Percentiles rank a stretch among this genome's conserved stretches.
phyloP scores from a whole-genome alignment of 495 filamentous ascomycete genomes.

The Aspergillus asperescens region DNA sequence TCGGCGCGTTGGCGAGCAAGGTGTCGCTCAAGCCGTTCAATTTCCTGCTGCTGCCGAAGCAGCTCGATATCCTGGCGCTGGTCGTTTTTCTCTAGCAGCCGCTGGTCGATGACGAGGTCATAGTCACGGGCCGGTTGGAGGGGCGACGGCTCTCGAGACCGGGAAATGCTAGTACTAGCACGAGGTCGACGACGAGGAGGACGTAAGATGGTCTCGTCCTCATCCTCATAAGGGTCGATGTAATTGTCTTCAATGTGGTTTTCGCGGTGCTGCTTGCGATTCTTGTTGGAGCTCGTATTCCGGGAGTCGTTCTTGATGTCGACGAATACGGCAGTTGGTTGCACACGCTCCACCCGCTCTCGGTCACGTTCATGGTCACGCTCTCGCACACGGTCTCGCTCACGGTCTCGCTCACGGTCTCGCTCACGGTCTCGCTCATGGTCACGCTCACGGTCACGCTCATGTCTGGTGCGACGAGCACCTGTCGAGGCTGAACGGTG shows the following conservation, averaged over 20 bases:
- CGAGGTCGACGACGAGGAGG: constrained; percentile 19
- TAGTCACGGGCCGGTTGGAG: constrained; percentile 26
- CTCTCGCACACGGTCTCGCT: not conserved
- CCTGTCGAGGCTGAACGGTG: constrained; percentile 42
- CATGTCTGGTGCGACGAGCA: constrained; percentile 23
- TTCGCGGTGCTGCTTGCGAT: constrained; percentile 15
- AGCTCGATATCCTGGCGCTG: constrained; percentile 39
- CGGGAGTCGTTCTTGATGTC: constrained; percentile 31
- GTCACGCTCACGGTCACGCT: not conserved
- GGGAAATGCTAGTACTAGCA: constrained; percentile 16
- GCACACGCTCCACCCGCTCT: constrained; percentile 1
- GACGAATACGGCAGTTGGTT: constrained; percentile 25
- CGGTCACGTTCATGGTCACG: constrained; percentile 7
- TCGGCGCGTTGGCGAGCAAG: constrained; percentile 27
- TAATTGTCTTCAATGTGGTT: constrained; percentile 12
- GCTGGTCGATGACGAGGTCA: constrained; percentile 36
- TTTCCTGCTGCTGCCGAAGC: constrained; percentile 39
- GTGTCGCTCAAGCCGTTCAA: constrained; percentile 42
- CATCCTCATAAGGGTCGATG: constrained; percentile 23
- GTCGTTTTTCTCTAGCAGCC: constrained; percentile 34
- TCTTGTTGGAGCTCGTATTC: constrained; percentile 19
- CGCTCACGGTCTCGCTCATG: not conserved
- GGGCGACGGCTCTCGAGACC: constrained; percentile 19
- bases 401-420: not conserved
- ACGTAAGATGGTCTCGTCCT: constrained; percentile 29